A percentile compares a stretch with the other conserved stretches of the same genome.
Conservation (phyloP, 768 basidiomycete species). For the Hericium alpestre region DNA sequence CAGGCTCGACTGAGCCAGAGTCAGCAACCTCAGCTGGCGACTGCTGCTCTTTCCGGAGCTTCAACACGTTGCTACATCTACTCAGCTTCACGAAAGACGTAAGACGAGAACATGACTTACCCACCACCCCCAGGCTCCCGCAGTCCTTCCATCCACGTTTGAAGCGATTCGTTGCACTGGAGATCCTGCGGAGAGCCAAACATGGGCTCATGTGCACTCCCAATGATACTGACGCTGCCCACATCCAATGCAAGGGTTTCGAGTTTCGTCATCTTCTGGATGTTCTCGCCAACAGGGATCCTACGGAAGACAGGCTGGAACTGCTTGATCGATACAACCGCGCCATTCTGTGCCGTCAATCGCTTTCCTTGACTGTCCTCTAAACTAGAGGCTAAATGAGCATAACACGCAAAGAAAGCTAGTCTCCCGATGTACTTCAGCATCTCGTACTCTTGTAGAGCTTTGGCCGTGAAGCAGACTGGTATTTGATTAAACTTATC, state of each 20-base stretch:
- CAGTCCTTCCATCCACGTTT: conserved; percentile 47
- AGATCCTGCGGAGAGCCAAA: conserved; percentile 45
- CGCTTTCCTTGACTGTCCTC: conserved; percentile 18
- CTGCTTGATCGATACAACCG: conserved; percentile 34
- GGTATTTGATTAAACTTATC: conserved; percentile 44
- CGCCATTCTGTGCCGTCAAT: conserved; percentile 36
- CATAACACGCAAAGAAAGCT: background rate
- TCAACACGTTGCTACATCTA: conserved; percentile 31
- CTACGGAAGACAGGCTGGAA: conserved; percentile 44
- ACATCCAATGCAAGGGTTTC: conserved; percentile 47
- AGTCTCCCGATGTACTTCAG: conserved; percentile 17
- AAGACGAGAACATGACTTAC: conserved; percentile 28
- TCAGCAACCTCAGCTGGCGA: background rate
- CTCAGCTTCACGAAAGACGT: background rate
- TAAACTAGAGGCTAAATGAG: conserved; percentile 4
- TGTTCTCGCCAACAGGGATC: conserved; percentile 32
- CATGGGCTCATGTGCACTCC: conserved; percentile 31
- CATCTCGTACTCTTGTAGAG: conserved; percentile 34
- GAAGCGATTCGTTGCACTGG: conserved; percentile 27
- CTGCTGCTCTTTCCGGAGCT: conserved; percentile 12
- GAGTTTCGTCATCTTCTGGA: conserved; percentile 28
- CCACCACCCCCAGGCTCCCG: conserved; percentile 47
- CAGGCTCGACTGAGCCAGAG: background rate
- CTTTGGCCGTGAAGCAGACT: conserved; percentile 44
- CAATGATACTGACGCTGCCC: conserved; percentile 29